phyloP scores from a whole-genome alignment of 208 protist genomes.

The Acanthamoeba sp. region DNA sequence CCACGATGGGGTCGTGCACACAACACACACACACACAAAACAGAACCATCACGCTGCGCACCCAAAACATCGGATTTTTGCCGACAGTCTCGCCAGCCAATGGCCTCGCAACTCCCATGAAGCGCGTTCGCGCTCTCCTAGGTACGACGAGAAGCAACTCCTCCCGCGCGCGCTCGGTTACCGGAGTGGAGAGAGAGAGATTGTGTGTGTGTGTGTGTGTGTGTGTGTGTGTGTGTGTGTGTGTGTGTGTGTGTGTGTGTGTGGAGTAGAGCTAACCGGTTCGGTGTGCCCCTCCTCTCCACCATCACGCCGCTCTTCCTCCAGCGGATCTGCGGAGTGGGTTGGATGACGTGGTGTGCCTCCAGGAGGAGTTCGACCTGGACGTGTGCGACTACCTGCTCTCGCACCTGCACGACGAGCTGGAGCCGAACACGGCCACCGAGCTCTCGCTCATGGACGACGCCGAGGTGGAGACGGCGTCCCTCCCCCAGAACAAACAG shows the following conservation, averaged over 20 bases:
- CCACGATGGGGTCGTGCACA: too few relatives aligned
- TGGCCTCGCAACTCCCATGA: not conserved
- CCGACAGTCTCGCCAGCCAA: conserved; percentile 2
- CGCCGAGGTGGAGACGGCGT: not conserved
- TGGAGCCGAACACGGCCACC: not conserved
- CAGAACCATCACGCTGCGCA: not conserved
- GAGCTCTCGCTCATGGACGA: conserved; percentile 27
- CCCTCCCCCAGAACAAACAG: not conserved
- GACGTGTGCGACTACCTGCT: conserved; percentile 19
- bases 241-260: too few relatives aligned
- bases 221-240: too few relatives aligned
- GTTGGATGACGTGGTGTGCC: conserved; percentile 20
- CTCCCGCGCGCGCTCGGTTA: too few relatives aligned
- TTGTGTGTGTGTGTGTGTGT: too few relatives aligned
- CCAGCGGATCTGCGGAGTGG: not conserved
- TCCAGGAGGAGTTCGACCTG: conserved; percentile 18
- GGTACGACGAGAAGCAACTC: not conserved
- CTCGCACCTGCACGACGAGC: not conserved
- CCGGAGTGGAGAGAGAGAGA: too few relatives aligned
- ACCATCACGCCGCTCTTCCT: not conserved
- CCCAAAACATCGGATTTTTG: conserved; percentile 10
- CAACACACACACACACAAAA: too few relatives aligned
- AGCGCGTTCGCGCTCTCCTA: not conserved
- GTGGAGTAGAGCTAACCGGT: too few relatives aligned
- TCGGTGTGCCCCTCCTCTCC: not conserved